Evolutionary conservation across 345 rosid species (phyloP).

Genomic region (Lenwebbia sp.): DNA sequence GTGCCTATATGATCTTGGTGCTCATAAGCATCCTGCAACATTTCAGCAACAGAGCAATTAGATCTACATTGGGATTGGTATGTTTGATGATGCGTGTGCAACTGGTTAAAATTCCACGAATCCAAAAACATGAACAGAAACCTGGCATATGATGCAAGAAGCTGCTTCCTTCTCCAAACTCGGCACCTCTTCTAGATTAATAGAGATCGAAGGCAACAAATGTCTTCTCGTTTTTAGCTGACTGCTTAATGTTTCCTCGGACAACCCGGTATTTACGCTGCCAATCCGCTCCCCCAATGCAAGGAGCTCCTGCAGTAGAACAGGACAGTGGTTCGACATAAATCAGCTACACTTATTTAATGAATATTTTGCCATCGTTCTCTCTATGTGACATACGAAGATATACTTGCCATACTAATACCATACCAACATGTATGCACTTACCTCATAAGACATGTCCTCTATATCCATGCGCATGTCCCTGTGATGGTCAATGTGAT

Average conservation of each 20-base stretch:
- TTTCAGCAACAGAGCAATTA: background rate
- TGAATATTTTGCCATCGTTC: background rate
- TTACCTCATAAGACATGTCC: slow-evolving; percentile 85
- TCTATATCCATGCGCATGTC: slow-evolving; percentile 95
- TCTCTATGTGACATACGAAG: background rate
- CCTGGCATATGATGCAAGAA: slow-evolving; percentile 91
- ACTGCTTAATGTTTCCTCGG: slow-evolving; percentile 40
- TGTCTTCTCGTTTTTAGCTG: slow-evolving; percentile 41
- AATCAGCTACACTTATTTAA: background rate
- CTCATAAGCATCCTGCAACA: slow-evolving; percentile 49
- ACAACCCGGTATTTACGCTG: slow-evolving; percentile 66
- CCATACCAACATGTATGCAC: background rate
- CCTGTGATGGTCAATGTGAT: slow-evolving; percentile 55
- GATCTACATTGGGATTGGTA: background rate
- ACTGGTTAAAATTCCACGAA: background rate
- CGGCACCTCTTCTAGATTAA: slow-evolving; percentile 54
- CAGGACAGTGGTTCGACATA: background rate
- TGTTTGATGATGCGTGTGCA: background rate
- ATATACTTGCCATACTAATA: background rate
- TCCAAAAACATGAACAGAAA: slow-evolving; percentile 2
- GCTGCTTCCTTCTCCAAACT: slow-evolving; percentile 41
- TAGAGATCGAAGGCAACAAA: slow-evolving; percentile 12
- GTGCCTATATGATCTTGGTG: slow-evolving; percentile 43
- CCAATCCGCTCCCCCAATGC: slow-evolving; percentile 79
- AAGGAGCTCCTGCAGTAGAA: slow-evolving; percentile 60